These are phyloP conservation scores for Ramularia endophylla DNA, from an alignment of 2,329 filamentous ascomycete genomes.

Conservation along the genomic window DNA sequence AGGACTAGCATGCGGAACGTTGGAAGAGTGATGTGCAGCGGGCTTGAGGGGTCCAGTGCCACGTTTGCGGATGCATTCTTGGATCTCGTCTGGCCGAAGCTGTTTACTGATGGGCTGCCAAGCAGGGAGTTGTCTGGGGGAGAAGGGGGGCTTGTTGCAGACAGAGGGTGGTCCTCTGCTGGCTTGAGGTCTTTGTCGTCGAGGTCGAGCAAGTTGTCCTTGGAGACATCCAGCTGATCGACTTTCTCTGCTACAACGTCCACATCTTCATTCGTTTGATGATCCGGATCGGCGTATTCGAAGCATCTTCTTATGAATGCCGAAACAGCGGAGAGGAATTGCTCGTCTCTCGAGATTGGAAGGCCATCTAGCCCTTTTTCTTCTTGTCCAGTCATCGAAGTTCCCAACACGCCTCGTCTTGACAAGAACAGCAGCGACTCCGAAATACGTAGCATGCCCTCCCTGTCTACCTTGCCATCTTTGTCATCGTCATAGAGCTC, in stretches of 20 bases:
- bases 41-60: constrained; percentile 86
- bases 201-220: constrained; percentile 56
- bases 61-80: constrained; percentile 76
- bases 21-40: constrained; percentile 89
- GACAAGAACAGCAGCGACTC: constrained; percentile 92
- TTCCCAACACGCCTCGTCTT: constrained; percentile 64
- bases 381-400: constrained; percentile 38
- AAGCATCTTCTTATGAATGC: constrained; percentile 96
- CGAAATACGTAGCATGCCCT: constrained; percentile 90
- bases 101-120: constrained; percentile 23
- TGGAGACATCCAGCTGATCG: constrained; percentile 66
- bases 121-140: constrained; percentile 21
- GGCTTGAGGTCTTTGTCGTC: constrained; percentile 37
- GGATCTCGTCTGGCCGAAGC: constrained; percentile 38
- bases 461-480: constrained; percentile 86
- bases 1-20: constrained; percentile 99
- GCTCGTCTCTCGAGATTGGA: constrained; percentile 62
- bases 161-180: constrained; percentile 14
- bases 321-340: constrained; percentile 86
- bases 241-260: constrained; percentile 35
- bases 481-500: constrained; percentile 91
- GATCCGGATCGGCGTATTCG: constrained; percentile 93
- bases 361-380: constrained; percentile 29
- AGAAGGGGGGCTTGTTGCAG: constrained; percentile 1
- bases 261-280: constrained; percentile 28